Evolutionary conservation across 139 green algal species (phyloP).

Genomic region (Chlorokybus atmophyticus): DNA sequence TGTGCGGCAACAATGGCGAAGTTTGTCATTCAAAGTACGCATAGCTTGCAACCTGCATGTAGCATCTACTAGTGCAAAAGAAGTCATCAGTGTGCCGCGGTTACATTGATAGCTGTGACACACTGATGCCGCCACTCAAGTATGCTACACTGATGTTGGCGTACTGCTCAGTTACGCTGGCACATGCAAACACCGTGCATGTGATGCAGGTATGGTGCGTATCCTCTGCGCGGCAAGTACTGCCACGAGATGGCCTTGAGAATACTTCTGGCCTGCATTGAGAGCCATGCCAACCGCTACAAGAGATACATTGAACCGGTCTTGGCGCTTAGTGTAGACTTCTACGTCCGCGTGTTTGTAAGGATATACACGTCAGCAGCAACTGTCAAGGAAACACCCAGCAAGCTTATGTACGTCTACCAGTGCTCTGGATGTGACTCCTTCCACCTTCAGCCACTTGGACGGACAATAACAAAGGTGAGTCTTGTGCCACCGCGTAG

Average conservation of each 20-base stretch:
- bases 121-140: too few species aligned
- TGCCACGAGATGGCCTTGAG: conserved; percentile 88
- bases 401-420: conserved; percentile 77
- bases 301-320: conserved; percentile 86
- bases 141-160: too few species aligned
- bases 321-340: conserved; percentile 82
- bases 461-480: conserved; percentile 22
- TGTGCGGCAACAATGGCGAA: conserved; percentile 90
- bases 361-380: conserved; percentile 60
- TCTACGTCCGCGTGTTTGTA: conserved; percentile 93
- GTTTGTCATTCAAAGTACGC: conserved; percentile 89
- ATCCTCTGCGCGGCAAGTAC: conserved; percentile 78
- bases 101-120: too few species aligned
- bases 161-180: too few species aligned
- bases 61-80: too few species aligned
- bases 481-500: too few species aligned
- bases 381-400: conserved; percentile 51
- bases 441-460: conserved; percentile 64
- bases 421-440: conserved; percentile 80
- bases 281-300: conserved; percentile 55
- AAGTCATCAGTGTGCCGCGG: too few species aligned
- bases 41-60: too few species aligned
- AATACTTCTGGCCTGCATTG: conserved; percentile 80
- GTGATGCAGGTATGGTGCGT: conserved; percentile 40
- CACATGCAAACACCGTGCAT: neutral